A percentile compares a stretch with the other conserved stretches of the same genome.
phyloP scores from a whole-genome alignment of 495 filamentous ascomycete species.

The Penicillium cataractarum region DNA sequence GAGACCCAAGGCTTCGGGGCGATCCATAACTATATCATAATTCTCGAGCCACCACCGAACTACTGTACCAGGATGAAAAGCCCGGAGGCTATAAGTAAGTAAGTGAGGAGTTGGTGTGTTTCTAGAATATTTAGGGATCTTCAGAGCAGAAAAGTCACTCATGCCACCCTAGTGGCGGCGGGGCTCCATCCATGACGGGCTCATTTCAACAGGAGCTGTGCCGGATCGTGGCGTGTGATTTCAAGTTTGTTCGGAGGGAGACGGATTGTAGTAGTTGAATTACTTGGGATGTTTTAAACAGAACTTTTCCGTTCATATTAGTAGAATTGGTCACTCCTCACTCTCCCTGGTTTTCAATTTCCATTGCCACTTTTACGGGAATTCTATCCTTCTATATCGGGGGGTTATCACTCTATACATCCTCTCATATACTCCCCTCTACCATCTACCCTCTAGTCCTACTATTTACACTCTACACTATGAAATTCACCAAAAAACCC shows the following conservation, averaged over 20 bases:
- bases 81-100: too few species aligned
- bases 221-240: conserved; percentile 21
- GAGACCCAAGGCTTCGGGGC: neutral
- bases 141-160: neutral
- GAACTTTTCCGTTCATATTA: neutral
- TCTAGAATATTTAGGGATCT: neutral
- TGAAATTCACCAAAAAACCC: too few species aligned
- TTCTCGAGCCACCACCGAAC: neutral
- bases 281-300: neutral
- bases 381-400: too few species aligned
- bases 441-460: too few species aligned
- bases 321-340: too few species aligned
- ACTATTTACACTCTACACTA: too few species aligned
- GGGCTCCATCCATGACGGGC: conserved; percentile 17
- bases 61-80: too few species aligned
- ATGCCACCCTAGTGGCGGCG: conserved; percentile 3
- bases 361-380: too few species aligned
- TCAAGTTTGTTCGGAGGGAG: neutral
- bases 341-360: too few species aligned
- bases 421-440: too few species aligned
- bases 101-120: neutral
- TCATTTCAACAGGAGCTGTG: conserved; percentile 5
- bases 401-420: too few species aligned
- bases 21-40: neutral
- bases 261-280: neutral